Evolutionary conservation across 1,284 basidiomycete species (phyloP).

Genomic region (Pseudozyma sp.): DNA sequence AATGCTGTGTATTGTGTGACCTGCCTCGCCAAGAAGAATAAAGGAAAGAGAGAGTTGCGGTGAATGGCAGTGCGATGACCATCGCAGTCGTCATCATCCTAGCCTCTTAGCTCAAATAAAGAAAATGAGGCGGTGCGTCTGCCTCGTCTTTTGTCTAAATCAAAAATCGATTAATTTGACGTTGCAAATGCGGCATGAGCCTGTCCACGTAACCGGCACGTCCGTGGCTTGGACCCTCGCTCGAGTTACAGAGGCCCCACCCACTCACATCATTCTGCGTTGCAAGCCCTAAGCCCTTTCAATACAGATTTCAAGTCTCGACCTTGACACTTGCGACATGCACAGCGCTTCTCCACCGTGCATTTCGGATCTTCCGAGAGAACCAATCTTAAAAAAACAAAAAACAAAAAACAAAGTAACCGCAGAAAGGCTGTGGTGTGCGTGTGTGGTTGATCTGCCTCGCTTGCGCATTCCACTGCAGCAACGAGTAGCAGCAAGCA

Average conservation of each 20-base stretch:
- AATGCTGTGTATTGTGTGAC: no score
- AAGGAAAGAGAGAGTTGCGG: no score
- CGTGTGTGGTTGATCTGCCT: no score
- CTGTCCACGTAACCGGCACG: constrained; percentile 3
- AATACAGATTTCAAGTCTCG: background rate
- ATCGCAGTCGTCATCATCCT: background rate
- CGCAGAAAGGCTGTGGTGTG: no score
- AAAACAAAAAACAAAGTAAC: no score
- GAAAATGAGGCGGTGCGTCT: background rate
- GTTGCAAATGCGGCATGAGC: background rate
- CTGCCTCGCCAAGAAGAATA: no score
- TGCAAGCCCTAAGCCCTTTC: background rate
- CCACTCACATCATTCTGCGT: constrained; percentile 17
- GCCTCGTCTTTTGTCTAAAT: background rate
- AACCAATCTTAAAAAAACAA: no score
- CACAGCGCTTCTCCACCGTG: background rate
- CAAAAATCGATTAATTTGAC: background rate
- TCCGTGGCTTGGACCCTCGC: constrained; percentile 13
- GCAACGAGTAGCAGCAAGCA: no score
- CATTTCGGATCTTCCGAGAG: no score
- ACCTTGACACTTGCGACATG: background rate
- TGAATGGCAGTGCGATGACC: no score
- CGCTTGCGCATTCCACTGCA: no score
- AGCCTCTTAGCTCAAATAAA: no score
- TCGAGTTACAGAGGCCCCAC: background rate